Percentiles rank a stretch among this genome's conserved stretches.
phyloP scores from a whole-genome alignment of 345 rosid genomes.

The Populus ilicifolia region DNA sequence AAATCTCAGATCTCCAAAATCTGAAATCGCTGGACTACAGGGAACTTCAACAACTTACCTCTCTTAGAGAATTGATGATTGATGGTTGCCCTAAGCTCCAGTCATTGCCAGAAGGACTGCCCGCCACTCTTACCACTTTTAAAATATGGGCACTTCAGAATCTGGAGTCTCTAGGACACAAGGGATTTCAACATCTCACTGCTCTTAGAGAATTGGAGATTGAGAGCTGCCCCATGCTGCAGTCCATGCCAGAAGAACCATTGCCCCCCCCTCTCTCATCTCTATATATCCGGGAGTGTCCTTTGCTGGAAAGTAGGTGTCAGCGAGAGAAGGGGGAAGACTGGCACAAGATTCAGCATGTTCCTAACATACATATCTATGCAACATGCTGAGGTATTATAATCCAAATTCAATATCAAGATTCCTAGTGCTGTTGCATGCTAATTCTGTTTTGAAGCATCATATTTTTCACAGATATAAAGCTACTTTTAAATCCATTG shows the following conservation, averaged over 20 bases:
- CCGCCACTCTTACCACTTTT: neutral
- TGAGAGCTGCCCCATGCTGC: neutral
- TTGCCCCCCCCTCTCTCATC: constrained; percentile 7
- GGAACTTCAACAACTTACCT: constrained; percentile 1
- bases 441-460: no score
- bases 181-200: constrained; percentile 9
- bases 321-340: constrained; percentile 13
- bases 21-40: neutral
- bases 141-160: neutral
- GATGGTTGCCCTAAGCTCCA: neutral
- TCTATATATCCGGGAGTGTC: neutral
- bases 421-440: no score
- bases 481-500: no score
- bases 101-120: constrained; percentile 11
- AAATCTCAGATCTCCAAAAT: constrained; percentile 3
- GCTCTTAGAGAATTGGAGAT: constrained; percentile 4
- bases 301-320: constrained; percentile 12
- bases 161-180: constrained; percentile 1
- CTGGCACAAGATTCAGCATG: constrained; percentile 15
- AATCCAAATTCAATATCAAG: no score
- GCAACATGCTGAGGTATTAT: neutral
- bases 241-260: constrained; percentile 4
- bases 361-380: neutral
- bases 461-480: no score
- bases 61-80: neutral